Evolutionary conservation across 2,329 filamentous ascomycete species (phyloP), one percentile per base, ranked within the genome.

Genomic region (Fusarium sp.): DNA sequence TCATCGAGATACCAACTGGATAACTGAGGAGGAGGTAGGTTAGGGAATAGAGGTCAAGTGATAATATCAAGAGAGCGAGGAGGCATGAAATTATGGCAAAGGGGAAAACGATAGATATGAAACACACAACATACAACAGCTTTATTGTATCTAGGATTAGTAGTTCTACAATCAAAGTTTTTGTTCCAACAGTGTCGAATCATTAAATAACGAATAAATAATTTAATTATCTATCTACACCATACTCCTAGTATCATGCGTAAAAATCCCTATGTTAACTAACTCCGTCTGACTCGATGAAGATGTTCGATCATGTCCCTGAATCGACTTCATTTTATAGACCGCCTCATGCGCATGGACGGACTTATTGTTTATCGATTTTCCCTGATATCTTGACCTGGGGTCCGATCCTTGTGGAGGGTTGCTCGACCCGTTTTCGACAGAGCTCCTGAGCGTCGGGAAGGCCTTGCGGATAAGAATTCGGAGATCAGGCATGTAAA

Each of bases 401-500:
- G 33, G 33, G 8, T n/a, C 15, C 2, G 33, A 35, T n/a, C 15
- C 33, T 15, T 35, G 17, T 17, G 33, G 17, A 35, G 33, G 15
- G 17, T 17, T n/a, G 33, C 17, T 35, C 17, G 33, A 35, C 15
- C 33, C 17, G 17, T 17, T 35, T 6, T 17, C 33, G 8, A 17
- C 3, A 17, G 15, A 8, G 17, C 15, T 35, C 15, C 9, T 35
- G 33, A 35, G 15, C 3, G 2, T 17, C 3, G 33, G 33, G 33
- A 35, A 35, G 15, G 17, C 33, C 33, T 35, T 35, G 7, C 33
- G 33, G 15, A 35, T 35, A 17, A 62, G 24, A 4, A 62, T 20
- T 2, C 59, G 30, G 3, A 62, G 20, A 10, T 60, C 39, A 0
- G 59, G 59, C 37, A 62, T 53, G 28, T 39, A 53, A 1, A 41